phyloP scores from a whole-genome alignment of 2,329 filamentous ascomycete genomes.

The Akanthomyces uredinophilus region DNA sequence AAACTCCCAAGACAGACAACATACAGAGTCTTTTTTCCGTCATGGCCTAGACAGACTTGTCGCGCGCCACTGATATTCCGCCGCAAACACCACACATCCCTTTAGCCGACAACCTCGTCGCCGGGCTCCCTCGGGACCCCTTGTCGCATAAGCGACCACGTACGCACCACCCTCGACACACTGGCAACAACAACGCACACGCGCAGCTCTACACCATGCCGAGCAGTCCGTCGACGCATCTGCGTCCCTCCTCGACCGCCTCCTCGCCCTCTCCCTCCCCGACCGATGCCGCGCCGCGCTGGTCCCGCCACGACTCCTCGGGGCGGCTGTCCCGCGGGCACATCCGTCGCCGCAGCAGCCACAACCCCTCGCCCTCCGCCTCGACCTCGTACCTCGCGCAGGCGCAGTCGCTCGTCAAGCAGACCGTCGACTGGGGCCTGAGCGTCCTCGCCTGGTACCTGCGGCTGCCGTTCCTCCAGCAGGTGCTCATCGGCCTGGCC shows the following conservation, averaged over 20 bases:
- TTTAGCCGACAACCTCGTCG: background rate
- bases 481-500: slow-evolving; percentile 49
- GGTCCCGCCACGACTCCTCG: slow-evolving; percentile 26
- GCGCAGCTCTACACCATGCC: slow-evolving; percentile 35
- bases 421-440: slow-evolving; percentile 22
- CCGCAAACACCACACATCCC: background rate
- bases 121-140: background rate
- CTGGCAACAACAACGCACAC: background rate
- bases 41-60: background rate
- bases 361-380: background rate
- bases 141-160: background rate
- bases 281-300: slow-evolving; percentile 32
- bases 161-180: background rate
- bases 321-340: slow-evolving; percentile 35
- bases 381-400: background rate
- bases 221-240: slow-evolving; percentile 16
- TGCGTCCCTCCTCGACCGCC: slow-evolving; percentile 25
- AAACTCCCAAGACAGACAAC: background rate
- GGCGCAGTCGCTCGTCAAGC: background rate
- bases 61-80: background rate
- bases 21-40: background rate
- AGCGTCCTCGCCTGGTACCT: slow-evolving; percentile 46
- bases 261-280: slow-evolving; percentile 25
- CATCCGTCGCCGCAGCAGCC: background rate
- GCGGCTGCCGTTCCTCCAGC: slow-evolving; percentile 56